Evolutionary conservation across 1,284 basidiomycete genomes (phyloP).

Genomic region (Trichosporon faecale): DNA sequence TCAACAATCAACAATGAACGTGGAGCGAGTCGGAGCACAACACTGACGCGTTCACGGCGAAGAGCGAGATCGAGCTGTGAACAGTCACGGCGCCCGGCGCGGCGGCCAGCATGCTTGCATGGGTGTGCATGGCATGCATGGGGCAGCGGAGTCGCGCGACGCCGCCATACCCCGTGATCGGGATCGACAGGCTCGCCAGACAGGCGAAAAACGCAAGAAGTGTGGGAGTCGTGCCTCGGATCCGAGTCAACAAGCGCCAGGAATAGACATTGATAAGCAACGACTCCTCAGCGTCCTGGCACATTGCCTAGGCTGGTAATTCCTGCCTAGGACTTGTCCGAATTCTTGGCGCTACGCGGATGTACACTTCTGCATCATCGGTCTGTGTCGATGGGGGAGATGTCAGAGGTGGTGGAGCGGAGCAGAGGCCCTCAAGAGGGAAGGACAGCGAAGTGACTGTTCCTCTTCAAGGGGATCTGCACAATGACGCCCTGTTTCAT

Average conservation of each 20-base stretch:
- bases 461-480: background rate
- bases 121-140: too few relatives aligned
- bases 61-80: too few relatives aligned
- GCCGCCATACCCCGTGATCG: background rate
- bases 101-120: too few relatives aligned
- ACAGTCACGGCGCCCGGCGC: background rate
- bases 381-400: too few relatives aligned
- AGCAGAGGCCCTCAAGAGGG: too few relatives aligned
- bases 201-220: background rate
- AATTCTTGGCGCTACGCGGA: background rate
- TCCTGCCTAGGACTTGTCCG: background rate
- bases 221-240: background rate
- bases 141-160: background rate
- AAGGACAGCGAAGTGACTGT: background rate
- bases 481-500: background rate
- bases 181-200: background rate
- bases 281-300: background rate
- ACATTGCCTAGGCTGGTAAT: background rate
- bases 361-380: too few relatives aligned
- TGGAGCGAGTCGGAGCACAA: background rate
- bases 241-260: background rate
- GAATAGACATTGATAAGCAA: background rate
- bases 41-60: background rate
- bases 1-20: background rate
- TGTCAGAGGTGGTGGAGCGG: background rate